These are phyloP conservation scores for Chlamydomonas schloesseri DNA, from an alignment of 139 green algal species.

Conservation along the genomic window DNA sequence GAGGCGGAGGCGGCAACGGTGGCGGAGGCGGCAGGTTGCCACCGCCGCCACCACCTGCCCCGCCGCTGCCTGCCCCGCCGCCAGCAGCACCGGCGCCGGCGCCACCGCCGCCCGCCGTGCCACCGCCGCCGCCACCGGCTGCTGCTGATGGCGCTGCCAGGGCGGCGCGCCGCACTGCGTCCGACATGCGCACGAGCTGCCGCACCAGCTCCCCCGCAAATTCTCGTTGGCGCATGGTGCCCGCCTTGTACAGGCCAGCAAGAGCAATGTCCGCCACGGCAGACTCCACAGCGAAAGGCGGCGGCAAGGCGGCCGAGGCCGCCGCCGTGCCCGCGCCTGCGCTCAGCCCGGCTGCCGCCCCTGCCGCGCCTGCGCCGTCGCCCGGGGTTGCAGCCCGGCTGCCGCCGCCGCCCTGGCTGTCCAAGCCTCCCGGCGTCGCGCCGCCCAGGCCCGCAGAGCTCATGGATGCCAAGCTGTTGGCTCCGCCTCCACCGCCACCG, in stretches of 20 bases:
- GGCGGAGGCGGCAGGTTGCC: slow-evolving; percentile 9
- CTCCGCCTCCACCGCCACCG: no score
- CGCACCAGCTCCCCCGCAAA: slow-evolving; percentile 59
- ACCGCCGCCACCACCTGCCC: background rate
- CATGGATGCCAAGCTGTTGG: background rate
- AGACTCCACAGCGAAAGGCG: slow-evolving; percentile 48
- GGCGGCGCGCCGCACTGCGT: slow-evolving; percentile 35
- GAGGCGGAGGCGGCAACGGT: background rate
- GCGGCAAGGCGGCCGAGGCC: background rate
- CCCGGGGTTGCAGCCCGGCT: background rate
- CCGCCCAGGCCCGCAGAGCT: background rate
- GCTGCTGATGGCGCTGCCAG: background rate
- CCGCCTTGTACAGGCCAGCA: slow-evolving; percentile 51
- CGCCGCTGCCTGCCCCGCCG: background rate
- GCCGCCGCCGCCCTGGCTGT: background rate
- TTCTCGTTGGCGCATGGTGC: slow-evolving; percentile 47
- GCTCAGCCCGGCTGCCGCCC: background rate
- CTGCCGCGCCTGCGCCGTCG: background rate
- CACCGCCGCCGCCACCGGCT: background rate
- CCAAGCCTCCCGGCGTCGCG: background rate
- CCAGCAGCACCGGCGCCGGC: background rate
- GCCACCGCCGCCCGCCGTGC: background rate
- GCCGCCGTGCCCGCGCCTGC: background rate
- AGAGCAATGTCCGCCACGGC: slow-evolving; percentile 50
- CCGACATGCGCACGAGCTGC: slow-evolving; percentile 50